These are phyloP conservation scores for Boletus insuetus DNA, from an alignment of 768 basidiomycete genomes.

Conservation along the genomic window DNA sequence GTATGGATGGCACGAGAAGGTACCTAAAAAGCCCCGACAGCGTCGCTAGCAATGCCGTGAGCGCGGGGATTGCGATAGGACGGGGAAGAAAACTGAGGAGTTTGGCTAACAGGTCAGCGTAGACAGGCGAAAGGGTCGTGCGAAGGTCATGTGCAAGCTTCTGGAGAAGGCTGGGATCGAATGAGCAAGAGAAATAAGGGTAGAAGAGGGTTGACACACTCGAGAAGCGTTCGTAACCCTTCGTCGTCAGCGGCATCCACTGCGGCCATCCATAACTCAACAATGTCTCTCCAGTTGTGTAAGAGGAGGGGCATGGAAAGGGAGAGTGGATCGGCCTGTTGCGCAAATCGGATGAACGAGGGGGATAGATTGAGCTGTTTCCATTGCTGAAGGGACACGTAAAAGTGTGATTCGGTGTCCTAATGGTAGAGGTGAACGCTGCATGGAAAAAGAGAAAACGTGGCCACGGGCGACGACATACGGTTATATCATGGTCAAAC, in stretches of 20 bases:
- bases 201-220: constrained; percentile 45
- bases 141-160: constrained; percentile 79
- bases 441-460: not conserved
- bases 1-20: constrained; percentile 63
- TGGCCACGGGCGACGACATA: constrained; percentile 14
- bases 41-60: constrained; percentile 65
- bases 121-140: constrained; percentile 66
- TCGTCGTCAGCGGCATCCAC: constrained; percentile 66
- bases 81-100: constrained; percentile 58
- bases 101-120: constrained; percentile 49
- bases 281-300: constrained; percentile 73
- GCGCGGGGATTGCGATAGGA: constrained; percentile 54
- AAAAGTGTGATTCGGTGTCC: constrained; percentile 81
- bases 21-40: constrained; percentile 70
- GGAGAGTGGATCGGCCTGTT: constrained; percentile 56
- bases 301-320: constrained; percentile 78
- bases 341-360: constrained; percentile 68
- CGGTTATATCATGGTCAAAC: constrained; percentile 61
- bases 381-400: constrained; percentile 70
- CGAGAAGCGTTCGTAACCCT: constrained; percentile 67
- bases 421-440: constrained; percentile 24
- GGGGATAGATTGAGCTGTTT: constrained; percentile 77
- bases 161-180: constrained; percentile 59
- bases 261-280: constrained; percentile 60
- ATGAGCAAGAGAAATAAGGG: constrained; percentile 9